phyloP scores from a whole-genome alignment of 1,284 basidiomycete genomes.

The Leucoagaricus sp. region DNA sequence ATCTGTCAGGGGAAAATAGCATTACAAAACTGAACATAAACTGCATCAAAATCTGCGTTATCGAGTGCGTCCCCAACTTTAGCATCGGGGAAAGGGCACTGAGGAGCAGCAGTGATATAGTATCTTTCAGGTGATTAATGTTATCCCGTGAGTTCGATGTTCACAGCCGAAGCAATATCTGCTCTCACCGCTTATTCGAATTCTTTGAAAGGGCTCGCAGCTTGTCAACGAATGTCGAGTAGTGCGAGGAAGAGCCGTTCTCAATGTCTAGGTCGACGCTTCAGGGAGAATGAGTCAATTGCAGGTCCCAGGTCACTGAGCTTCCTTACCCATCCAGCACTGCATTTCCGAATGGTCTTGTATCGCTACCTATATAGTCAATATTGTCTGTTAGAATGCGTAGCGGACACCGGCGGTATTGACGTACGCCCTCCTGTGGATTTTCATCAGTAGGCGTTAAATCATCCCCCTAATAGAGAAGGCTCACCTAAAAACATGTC shows the following conservation, averaged over 20 bases:
- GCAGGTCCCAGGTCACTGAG: neutral
- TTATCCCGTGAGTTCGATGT: too few relatives aligned
- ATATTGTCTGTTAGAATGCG: neutral
- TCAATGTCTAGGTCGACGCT: slow-evolving; percentile 73
- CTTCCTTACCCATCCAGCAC: slow-evolving; percentile 58
- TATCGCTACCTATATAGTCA: slow-evolving; percentile 22
- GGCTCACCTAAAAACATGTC: slow-evolving; percentile 60
- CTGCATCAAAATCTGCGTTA: slow-evolving; percentile 53
- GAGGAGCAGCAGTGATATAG: slow-evolving; percentile 62
- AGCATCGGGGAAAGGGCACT: slow-evolving; percentile 58
- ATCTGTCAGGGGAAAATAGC: neutral
- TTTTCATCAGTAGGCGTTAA: neutral
- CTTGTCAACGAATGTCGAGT: slow-evolving; percentile 59
- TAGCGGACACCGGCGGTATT: neutral
- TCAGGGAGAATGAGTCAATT: neutral
- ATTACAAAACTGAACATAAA: slow-evolving; percentile 48
- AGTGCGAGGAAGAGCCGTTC: slow-evolving; percentile 51
- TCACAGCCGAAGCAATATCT: neutral
- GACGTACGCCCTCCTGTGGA: slow-evolving; percentile 7
- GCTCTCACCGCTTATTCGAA: slow-evolving; percentile 52
- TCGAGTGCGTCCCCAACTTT: slow-evolving; percentile 53
- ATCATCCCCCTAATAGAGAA: slow-evolving; percentile 28
- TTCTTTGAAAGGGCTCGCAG: slow-evolving; percentile 52
- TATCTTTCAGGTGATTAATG: slow-evolving; percentile 38
- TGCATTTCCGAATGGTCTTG: slow-evolving; percentile 62